Evolutionary conservation across 305 asterid species (phyloP).

Genomic region (Andrographis paniculata): DNA sequence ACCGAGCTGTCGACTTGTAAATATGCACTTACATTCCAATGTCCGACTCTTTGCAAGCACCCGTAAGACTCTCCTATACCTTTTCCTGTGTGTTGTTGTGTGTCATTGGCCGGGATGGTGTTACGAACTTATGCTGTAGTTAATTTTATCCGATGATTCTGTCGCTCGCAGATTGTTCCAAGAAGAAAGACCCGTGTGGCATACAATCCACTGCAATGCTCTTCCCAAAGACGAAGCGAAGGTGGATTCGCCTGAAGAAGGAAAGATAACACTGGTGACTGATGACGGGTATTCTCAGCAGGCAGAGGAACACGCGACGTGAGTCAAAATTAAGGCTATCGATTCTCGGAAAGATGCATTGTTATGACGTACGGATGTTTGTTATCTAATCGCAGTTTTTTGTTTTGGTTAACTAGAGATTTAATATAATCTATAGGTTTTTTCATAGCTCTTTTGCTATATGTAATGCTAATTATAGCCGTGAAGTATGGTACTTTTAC

Average conservation of each 20-base stretch:
- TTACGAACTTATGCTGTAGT: too few relatives aligned
- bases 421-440: too few relatives aligned
- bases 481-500: too few relatives aligned
- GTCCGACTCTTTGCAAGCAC: slow-evolving; percentile 94
- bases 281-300: slow-evolving; percentile 32
- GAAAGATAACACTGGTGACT: slow-evolving; percentile 52
- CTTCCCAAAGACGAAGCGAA: slow-evolving; percentile 51
- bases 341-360: too few relatives aligned
- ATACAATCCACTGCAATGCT: slow-evolving; percentile 75
- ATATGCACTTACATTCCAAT: slow-evolving; percentile 88
- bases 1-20: slow-evolving; percentile 96
- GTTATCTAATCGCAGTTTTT: too few relatives aligned
- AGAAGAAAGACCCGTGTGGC: slow-evolving; percentile 79
- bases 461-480: too few relatives aligned
- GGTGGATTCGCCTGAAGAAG: slow-evolving; percentile 23
- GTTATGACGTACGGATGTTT: too few relatives aligned
- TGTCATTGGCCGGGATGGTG: too few relatives aligned
- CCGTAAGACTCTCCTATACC: slow-evolving; percentile 50
- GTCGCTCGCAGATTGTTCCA: slow-evolving; percentile 59
- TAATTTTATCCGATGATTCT: slow-evolving; percentile 6
- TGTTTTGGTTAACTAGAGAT: too few relatives aligned
- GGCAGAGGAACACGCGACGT: slow-evolving; percentile 53
- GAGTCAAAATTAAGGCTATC: slow-evolving; percentile 6
- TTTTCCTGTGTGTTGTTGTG: not conserved
- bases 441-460: too few relatives aligned